phyloP scores from a whole-genome alignment of 2,329 filamentous ascomycete species.

The Sclerotinia subarctica region DNA sequence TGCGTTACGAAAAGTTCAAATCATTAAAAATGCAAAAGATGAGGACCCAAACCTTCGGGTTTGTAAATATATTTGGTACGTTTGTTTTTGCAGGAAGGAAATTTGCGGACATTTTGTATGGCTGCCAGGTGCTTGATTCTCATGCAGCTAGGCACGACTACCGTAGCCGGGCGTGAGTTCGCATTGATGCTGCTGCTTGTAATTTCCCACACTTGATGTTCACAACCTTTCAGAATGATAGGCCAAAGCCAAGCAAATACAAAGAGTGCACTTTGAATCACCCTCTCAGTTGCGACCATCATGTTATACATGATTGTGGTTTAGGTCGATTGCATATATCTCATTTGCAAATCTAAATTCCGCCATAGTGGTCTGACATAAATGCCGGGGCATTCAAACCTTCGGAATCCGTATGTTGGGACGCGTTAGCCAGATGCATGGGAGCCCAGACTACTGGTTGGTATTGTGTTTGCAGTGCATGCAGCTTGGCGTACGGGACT shows the following conservation, averaged over 20 bases:
- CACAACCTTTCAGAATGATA: background rate
- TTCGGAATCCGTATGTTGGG: constrained; percentile 11
- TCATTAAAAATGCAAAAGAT: constrained; percentile 1
- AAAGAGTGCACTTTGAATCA: background rate
- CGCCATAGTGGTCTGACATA: constrained; percentile 18
- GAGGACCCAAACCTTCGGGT: background rate
- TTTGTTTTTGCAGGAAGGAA: background rate
- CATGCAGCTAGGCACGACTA: constrained; percentile 9
- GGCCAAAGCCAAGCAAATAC: background rate
- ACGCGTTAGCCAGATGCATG: constrained; percentile 9
- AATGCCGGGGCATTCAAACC: constrained; percentile 5
- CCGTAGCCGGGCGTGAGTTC: background rate
- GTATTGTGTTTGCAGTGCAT: background rate
- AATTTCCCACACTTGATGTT: background rate
- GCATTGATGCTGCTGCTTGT: background rate
- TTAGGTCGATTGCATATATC: background rate
- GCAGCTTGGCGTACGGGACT: constrained; percentile 13
- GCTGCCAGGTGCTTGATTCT: background rate
- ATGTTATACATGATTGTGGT: background rate
- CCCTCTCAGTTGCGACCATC: background rate
- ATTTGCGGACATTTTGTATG: background rate
- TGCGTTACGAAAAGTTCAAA: background rate
- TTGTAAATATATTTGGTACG: background rate
- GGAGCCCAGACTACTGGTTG: constrained; percentile 13
- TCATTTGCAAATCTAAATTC: constrained; percentile 17